phyloP scores from a whole-genome alignment of 768 basidiomycete genomes.

The Basidioascus undulatus region DNA sequence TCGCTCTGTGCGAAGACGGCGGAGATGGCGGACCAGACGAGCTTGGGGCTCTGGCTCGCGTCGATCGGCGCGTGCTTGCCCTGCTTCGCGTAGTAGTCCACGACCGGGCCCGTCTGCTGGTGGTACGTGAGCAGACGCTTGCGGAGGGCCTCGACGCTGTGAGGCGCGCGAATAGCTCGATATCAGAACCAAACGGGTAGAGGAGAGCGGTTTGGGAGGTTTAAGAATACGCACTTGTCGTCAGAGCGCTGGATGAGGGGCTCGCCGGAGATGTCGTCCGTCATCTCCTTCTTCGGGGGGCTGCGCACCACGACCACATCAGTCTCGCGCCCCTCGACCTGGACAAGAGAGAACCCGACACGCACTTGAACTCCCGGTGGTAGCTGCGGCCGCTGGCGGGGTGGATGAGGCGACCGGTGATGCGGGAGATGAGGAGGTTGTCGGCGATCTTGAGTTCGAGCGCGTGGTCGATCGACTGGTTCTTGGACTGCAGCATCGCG shows the following conservation, averaged over 20 bases:
- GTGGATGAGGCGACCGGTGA: slow-evolving; percentile 88
- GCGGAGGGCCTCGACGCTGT: slow-evolving; percentile 69
- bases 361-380: slow-evolving; percentile 84
- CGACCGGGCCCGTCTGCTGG: slow-evolving; percentile 78
- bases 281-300: slow-evolving; percentile 88
- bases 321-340: not conserved
- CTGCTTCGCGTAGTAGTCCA: slow-evolving; percentile 82
- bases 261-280: slow-evolving; percentile 84
- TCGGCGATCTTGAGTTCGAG: slow-evolving; percentile 82
- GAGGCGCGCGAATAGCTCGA: no score
- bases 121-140: slow-evolving; percentile 81
- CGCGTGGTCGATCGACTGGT: slow-evolving; percentile 77
- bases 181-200: no score
- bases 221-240: no score
- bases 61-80: slow-evolving; percentile 35
- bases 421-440: slow-evolving; percentile 84
- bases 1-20: slow-evolving; percentile 11
- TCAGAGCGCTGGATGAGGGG: slow-evolving; percentile 90
- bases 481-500: slow-evolving; percentile 53
- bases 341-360: slow-evolving; percentile 9
- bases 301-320: slow-evolving; percentile 22
- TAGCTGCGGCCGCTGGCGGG: slow-evolving; percentile 71
- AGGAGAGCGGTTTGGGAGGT: no score
- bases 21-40: slow-evolving; percentile 43
- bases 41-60: slow-evolving; percentile 70